These are phyloP conservation scores for Phytophthora rubi DNA, from an alignment of 352 stramenopile species.

Conservation along the genomic window DNA sequence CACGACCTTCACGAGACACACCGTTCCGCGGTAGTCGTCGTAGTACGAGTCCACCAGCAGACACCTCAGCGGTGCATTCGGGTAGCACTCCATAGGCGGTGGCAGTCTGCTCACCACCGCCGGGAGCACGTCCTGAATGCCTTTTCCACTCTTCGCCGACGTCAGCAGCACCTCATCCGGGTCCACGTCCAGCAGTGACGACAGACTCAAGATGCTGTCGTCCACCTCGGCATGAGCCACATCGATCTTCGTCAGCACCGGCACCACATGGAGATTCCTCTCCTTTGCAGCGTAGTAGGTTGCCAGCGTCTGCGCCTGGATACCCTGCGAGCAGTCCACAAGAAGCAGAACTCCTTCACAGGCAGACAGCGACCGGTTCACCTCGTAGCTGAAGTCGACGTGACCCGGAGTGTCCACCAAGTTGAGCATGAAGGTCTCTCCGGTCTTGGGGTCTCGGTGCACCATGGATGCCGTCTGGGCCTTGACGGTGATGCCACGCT, in stretches of 20 bases:
- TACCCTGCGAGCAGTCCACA: constrained; percentile 97
- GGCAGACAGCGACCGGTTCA: constrained; percentile 94
- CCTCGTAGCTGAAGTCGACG: constrained; percentile 99
- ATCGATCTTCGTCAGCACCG: constrained; percentile 99
- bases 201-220: constrained; percentile 82
- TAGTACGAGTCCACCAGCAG: constrained; percentile 99
- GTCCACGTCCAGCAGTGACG: constrained; percentile 88
- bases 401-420: constrained; percentile 98
- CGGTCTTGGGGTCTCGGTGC: constrained; percentile 69
- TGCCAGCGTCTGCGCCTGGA: constrained; percentile 98
- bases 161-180: constrained; percentile 95
- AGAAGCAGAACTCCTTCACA: constrained; percentile 98
- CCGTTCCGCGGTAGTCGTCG: constrained; percentile 94
- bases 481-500: constrained; percentile 99
- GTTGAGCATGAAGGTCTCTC: constrained; percentile 94
- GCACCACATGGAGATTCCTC: constrained; percentile 95
- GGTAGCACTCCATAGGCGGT: constrained; percentile 61
- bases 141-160: constrained; percentile 95
- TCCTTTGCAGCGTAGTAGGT: constrained; percentile 97
- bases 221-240: constrained; percentile 96
- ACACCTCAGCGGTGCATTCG: constrained; percentile 81
- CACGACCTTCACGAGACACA: constrained; percentile 95
- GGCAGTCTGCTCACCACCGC: constrained; percentile 84
- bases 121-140: constrained; percentile 82
- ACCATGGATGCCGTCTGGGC: constrained; percentile 97